Percentiles rank a stretch among this genome's conserved stretches.
These are phyloP conservation scores for Takashimella koratensis DNA, from an alignment of 1,284 basidiomycete species.

Conservation along the genomic window DNA sequence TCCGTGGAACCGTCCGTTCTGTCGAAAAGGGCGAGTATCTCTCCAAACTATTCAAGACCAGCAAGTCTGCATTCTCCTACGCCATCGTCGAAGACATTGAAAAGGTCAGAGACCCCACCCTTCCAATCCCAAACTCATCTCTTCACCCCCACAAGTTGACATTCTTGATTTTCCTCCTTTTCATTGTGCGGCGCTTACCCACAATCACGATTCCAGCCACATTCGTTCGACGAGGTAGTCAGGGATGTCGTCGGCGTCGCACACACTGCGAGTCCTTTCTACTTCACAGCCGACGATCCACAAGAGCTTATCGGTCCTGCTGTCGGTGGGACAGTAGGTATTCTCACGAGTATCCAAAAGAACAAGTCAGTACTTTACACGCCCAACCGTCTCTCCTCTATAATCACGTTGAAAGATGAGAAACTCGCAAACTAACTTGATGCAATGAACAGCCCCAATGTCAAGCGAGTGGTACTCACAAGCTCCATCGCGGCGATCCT, in stretches of 20 bases:
- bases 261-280: constrained; percentile 35
- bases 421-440: too few species aligned
- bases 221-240: constrained; percentile 68
- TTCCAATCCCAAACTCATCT: too few species aligned
- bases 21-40: constrained; percentile 56
- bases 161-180: neutral
- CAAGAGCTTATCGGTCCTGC: constrained; percentile 61
- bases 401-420: too few species aligned
- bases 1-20: constrained; percentile 59
- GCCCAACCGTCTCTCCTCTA: too few species aligned
- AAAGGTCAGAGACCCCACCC: too few species aligned
- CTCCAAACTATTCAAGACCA: constrained; percentile 52
- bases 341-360: constrained; percentile 57
- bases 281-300: constrained; percentile 39
- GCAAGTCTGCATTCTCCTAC: constrained; percentile 52
- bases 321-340: constrained; percentile 59
- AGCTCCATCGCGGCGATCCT: constrained; percentile 57
- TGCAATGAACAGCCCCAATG: constrained; percentile 49
- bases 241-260: constrained; percentile 61
- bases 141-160: too few species aligned
- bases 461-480: constrained; percentile 67
- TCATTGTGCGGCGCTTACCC: neutral
- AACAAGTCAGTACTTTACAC: constrained; percentile 50
- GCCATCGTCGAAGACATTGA: constrained; percentile 59
- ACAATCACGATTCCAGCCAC: constrained; percentile 54